Conservation (phyloP, 169 alveolate genomes). For the Plasmodium gonderi region DNA sequence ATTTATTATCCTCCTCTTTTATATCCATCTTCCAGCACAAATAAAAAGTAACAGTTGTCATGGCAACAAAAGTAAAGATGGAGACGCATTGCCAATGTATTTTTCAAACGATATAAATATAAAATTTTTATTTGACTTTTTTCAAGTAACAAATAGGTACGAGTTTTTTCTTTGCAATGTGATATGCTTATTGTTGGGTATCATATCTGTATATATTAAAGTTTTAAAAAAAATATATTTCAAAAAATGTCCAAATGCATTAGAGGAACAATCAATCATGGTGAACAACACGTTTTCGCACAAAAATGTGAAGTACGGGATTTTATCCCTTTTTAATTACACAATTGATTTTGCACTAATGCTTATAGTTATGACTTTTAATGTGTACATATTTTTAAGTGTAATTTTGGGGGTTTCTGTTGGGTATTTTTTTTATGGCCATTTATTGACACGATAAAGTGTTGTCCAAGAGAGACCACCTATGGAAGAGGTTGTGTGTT, state of each 20-base stretch:
- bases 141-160: conserved; percentile 16
- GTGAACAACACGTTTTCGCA: not conserved
- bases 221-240: conserved; percentile 6
- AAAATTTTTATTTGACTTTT: conserved; percentile 62
- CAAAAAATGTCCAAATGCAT: not conserved
- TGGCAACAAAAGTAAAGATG: conserved; percentile 7
- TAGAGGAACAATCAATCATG: not conserved
- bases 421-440: conserved; percentile 43
- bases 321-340: conserved; percentile 43
- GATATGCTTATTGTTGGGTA: conserved; percentile 32
- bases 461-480: not conserved
- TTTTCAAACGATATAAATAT: conserved; percentile 38
- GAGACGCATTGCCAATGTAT: conserved; percentile 37
- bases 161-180: conserved; percentile 60
- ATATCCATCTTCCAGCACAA: not conserved
- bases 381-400: conserved; percentile 48
- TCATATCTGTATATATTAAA: conserved; percentile 44
- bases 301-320: not conserved
- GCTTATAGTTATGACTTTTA: conserved; percentile 73
- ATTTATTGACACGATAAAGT: not conserved
- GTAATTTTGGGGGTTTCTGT: conserved; percentile 21
- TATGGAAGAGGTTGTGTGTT: no score
- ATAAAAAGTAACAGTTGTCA: conserved; percentile 16
- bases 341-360: conserved; percentile 50
- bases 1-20: not conserved